These are phyloP conservation scores for Ambrosia hybrid DNA, from an alignment of 140 eudicot genomes.

Conservation along the genomic window DNA sequence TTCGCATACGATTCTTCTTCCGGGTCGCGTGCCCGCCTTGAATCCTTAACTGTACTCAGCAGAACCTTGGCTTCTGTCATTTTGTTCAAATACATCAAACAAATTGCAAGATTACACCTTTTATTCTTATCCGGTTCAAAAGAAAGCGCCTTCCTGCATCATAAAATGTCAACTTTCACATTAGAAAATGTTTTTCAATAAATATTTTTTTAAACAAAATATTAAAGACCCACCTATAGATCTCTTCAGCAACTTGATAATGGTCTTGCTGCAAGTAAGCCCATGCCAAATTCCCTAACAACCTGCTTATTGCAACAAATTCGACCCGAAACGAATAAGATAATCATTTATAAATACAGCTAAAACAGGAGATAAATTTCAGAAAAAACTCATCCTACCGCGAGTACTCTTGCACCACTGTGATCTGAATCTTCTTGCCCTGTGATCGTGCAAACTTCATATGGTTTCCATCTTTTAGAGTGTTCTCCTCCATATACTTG, in stretches of 20 bases:
- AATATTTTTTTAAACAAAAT: not conserved
- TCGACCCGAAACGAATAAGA: slow-evolving; percentile 1
- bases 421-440: slow-evolving; percentile 71
- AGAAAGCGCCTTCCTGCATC: slow-evolving; percentile 78
- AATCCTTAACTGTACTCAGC: slow-evolving; percentile 44
- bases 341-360: not conserved
- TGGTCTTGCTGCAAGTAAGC: slow-evolving; percentile 70
- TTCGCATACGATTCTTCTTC: slow-evolving; percentile 70
- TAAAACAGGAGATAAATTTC: not conserved
- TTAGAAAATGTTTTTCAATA: not conserved
- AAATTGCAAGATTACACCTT: slow-evolving; percentile 82
- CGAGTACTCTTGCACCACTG: slow-evolving; percentile 76
- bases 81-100: slow-evolving; percentile 74
- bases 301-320: slow-evolving; percentile 36
- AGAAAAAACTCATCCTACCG: slow-evolving; percentile 37
- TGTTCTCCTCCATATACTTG: slow-evolving; percentile 64
- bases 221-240: slow-evolving; percentile 47
- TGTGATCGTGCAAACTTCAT: slow-evolving; percentile 71
- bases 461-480: slow-evolving; percentile 58
- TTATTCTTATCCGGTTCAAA: slow-evolving; percentile 83
- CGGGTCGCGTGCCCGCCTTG: slow-evolving; percentile 33
- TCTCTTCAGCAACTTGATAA: slow-evolving; percentile 71
- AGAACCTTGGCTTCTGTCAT: slow-evolving; percentile 78
- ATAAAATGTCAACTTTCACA: slow-evolving; percentile 4
- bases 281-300: slow-evolving; percentile 94